These are phyloP conservation scores for Euphorbia tirucalli DNA, from an alignment of 345 rosid species.

Conservation along the genomic window DNA sequence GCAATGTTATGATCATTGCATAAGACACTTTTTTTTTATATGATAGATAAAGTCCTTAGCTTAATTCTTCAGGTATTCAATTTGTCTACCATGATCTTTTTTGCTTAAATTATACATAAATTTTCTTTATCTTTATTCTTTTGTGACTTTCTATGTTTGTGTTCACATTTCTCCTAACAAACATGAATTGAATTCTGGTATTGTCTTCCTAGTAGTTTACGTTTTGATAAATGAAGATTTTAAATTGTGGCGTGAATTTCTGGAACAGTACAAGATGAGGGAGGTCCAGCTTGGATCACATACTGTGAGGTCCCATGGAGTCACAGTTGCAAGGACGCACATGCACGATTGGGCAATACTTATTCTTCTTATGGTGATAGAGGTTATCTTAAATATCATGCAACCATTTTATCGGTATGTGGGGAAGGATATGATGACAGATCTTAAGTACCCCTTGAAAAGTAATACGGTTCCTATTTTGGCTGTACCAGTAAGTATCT, in stretches of 20 bases:
- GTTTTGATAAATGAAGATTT: not conserved
- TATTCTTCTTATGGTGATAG: constrained; percentile 50
- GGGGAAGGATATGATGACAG: constrained; percentile 90
- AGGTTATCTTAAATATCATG: constrained; percentile 36
- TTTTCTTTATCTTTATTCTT: not conserved
- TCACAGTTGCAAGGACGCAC: constrained; percentile 48
- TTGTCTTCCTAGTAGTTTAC: constrained; percentile 5
- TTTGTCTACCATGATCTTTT: not conserved
- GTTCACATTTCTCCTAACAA: not conserved
- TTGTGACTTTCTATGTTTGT: not conserved
- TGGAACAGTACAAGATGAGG: constrained; percentile 45
- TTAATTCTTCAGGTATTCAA: not conserved
- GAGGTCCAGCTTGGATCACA: constrained; percentile 51
- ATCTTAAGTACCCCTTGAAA: constrained; percentile 75
- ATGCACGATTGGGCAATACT: constrained; percentile 82
- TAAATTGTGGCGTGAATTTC: constrained; percentile 1
- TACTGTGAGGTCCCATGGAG: constrained; percentile 65
- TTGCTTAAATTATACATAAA: not conserved
- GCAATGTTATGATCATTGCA: not conserved
- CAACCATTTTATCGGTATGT: constrained; percentile 87
- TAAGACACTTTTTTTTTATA: not conserved
- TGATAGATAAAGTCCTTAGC: not conserved
- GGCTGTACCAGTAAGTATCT: constrained; percentile 64
- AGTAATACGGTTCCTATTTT: constrained; percentile 73
- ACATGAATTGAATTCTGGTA: not conserved